These are phyloP conservation scores for Aspergillus hancockii DNA, from an alignment of 495 filamentous ascomycete species.

Conservation along the genomic window DNA sequence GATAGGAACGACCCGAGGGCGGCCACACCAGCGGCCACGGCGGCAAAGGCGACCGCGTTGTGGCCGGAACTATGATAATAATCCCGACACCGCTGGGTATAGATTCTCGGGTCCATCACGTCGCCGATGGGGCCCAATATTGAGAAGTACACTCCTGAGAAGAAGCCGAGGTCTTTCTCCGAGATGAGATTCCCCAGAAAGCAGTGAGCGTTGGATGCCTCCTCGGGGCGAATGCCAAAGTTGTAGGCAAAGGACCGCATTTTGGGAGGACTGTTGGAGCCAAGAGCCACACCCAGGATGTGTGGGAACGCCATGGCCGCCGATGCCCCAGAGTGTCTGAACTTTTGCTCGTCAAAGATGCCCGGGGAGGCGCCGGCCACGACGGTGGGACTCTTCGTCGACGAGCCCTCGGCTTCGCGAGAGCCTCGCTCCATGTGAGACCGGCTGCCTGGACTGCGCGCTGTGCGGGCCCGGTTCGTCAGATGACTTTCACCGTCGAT, in stretches of 20 bases:
- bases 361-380: conserved; percentile 22
- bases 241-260: conserved; percentile 32
- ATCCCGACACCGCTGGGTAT: conserved; percentile 31
- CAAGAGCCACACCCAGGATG: conserved; percentile 31
- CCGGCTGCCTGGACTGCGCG: too few relatives aligned
- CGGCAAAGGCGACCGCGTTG: conserved; percentile 26
- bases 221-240: conserved; percentile 36
- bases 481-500: conserved; percentile 11
- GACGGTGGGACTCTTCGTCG: conserved; percentile 21
- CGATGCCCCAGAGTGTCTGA: conserved; percentile 31
- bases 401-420: conserved; percentile 18
- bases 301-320: conserved; percentile 38
- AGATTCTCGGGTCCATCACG: conserved; percentile 28
- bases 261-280: conserved; percentile 30
- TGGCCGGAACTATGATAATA: conserved; percentile 27
- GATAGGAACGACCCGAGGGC: conserved; percentile 35
- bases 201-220: conserved; percentile 24
- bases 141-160: conserved; percentile 27
- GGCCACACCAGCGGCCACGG: conserved; percentile 32
- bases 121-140: conserved; percentile 27
- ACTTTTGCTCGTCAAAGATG: conserved; percentile 36
- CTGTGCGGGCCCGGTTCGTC: conserved; percentile 14
- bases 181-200: conserved; percentile 30
- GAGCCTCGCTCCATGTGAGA: conserved; percentile 10
- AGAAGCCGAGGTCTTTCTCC: conserved; percentile 25